phyloP scores from a whole-genome alignment of 2,329 filamentous ascomycete species.

The Aspergillus pseudoterreus region DNA sequence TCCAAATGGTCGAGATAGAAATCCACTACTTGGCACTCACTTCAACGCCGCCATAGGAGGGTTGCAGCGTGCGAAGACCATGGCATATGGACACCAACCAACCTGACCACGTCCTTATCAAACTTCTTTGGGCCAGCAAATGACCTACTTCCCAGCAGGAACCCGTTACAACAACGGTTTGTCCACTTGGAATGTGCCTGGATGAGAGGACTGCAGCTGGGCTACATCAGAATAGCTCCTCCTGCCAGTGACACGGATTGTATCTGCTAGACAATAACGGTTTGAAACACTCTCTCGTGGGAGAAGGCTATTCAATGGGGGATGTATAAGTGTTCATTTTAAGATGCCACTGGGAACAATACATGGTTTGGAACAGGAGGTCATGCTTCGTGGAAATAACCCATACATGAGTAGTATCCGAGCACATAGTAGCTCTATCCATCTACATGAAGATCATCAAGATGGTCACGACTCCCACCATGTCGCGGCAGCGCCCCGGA shows the following conservation, averaged over 20 bases:
- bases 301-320: background rate
- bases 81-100: background rate
- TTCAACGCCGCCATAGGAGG: background rate
- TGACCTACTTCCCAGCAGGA: background rate
- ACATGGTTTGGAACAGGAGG: too few species aligned
- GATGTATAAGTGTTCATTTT: background rate
- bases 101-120: background rate
- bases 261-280: background rate
- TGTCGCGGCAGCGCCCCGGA: slow-evolving; percentile 24
- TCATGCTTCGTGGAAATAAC: too few species aligned
- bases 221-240: background rate
- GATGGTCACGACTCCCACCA: slow-evolving; percentile 10
- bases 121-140: background rate
- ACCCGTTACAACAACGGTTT: background rate
- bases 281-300: background rate
- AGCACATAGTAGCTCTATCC: too few species aligned
- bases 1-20: background rate
- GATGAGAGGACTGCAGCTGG: background rate
- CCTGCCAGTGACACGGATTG: background rate
- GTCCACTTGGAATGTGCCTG: background rate
- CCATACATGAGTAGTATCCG: too few species aligned
- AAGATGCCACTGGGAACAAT: too few species aligned
- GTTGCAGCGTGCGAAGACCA: background rate
- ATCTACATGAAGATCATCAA: background rate
- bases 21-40: background rate